Evolutionary conservation across 352 stramenopile species (phyloP), one percentile per base, ranked within the genome.

Genomic region (Phytophthora quininea): DNA sequence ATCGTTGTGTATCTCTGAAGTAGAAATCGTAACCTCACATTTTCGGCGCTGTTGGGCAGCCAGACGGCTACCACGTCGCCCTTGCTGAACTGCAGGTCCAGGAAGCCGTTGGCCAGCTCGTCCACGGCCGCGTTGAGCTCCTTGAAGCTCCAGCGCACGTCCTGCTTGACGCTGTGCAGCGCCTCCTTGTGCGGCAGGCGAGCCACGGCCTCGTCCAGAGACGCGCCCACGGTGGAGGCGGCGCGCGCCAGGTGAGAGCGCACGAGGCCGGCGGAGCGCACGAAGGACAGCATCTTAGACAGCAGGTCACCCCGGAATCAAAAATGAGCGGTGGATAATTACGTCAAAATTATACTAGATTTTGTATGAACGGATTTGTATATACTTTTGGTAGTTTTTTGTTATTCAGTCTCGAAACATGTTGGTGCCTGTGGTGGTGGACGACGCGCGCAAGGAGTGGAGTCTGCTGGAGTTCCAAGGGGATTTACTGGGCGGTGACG

Each of bases 161-260:
- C 89, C 74, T 93, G 84, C 71, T 89, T 87, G 55, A 95, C 75
- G 68, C 76, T 90, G 58, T 84, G 89, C 64, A 96, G 77, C 58
- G 87, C 89, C 59, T 96, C 89, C 75, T 93, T 94, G 74, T 96
- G 89, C 58, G 89, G 89, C 59, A 96, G 69, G 24, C 84, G 80
- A 45, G 77, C 68, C 33, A 95, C 87, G 5, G 89, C 87, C 52
- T 89, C 83, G n/a, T 93, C 84, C 38, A 95, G 73, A 6, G 82
- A 60, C 31, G 68, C 84, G 51, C 89, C 86, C 27, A 95, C 76
- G 4, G 84, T 94, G 53, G 80, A 89, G 52, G 80, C 82, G 38
- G 76, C 65, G 54, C 86, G 84, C 42, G 70, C 58, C 43, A 62
- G 62, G 57, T 45, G 52, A 35, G 45, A 47, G 54, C 82, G 76